A percentile compares a stretch with the other conserved stretches of the same genome.
Conservation (phyloP, 192 early-diverging fungal genomes). For the Linnemannia hyalina region DNA sequence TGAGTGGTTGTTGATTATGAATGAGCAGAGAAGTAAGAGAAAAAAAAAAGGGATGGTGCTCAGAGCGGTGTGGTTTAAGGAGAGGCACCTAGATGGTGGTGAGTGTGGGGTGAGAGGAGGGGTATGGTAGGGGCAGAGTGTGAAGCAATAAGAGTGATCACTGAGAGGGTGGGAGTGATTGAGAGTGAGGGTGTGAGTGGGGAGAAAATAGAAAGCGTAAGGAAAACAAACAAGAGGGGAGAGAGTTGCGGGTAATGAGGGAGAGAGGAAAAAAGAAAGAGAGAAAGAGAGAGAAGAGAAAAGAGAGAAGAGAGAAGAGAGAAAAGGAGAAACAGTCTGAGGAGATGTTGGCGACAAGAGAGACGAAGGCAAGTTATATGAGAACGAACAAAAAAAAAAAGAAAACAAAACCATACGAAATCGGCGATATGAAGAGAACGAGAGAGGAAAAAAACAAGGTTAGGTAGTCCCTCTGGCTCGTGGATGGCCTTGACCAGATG, state of each 20-base stretch:
- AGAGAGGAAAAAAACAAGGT: background rate
- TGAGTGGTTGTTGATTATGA: background rate
- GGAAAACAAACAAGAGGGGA: background rate
- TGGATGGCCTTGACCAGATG: too few species aligned
- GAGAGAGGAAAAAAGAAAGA: too few species aligned
- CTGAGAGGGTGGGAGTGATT: background rate
- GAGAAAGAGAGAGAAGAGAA: background rate
- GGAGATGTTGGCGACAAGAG: background rate
- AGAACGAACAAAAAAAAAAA: background rate
- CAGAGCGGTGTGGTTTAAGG: background rate
- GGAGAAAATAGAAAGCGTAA: background rate
- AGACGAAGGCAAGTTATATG: too few species aligned
- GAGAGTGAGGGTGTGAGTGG: background rate
- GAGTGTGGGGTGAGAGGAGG: background rate
- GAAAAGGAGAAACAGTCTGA: too few species aligned
- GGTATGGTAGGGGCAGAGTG: background rate
- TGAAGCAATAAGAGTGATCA: background rate
- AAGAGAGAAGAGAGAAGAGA: too few species aligned
- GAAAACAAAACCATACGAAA: background rate
- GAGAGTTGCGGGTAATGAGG: background rate
- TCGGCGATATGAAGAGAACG: background rate
- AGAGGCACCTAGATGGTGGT: too few species aligned
- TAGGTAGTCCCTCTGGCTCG: too few species aligned
- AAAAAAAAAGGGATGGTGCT: background rate
- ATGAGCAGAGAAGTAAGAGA: background rate